A percentile compares a stretch with the other conserved stretches of the same genome.
Evolutionary conservation across 805 yeast species (phyloP).

Genomic region (Candida maltosa): DNA sequence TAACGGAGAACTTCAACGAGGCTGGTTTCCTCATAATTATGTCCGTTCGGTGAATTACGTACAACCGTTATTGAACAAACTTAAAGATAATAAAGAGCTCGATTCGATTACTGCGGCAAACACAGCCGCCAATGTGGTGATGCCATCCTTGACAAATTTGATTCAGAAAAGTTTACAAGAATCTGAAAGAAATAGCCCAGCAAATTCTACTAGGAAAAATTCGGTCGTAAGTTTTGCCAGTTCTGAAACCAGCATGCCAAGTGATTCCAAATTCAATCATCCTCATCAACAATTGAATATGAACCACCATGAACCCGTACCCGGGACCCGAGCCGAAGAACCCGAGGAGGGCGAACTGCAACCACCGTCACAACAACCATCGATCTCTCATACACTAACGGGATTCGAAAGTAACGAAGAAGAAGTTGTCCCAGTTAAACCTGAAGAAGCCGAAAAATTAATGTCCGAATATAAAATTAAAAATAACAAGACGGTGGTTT

Average conservation of each 20-base stretch:
- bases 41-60: constrained; percentile 46
- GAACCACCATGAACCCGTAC: neutral
- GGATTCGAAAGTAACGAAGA: constrained; percentile 7
- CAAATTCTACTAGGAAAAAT: constrained; percentile 41
- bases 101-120: constrained; percentile 44
- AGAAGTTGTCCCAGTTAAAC: constrained; percentile 8
- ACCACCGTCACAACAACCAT: constrained; percentile 7
- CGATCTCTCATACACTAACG: constrained; percentile 13
- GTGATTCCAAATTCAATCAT: constrained; percentile 15
- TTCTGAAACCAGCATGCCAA: constrained; percentile 32
- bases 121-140: constrained; percentile 44
- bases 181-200: constrained; percentile 27
- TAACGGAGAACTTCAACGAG: constrained; percentile 49
- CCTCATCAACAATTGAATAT: constrained; percentile 5
- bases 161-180: constrained; percentile 35
- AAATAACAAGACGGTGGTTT: constrained; percentile 26
- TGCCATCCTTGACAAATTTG: constrained; percentile 37
- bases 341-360: constrained; percentile 3
- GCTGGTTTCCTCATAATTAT: constrained; percentile 82
- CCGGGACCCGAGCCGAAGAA: too few relatives aligned
- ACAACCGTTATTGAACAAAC: constrained; percentile 36
- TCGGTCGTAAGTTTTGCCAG: constrained; percentile 50
- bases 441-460: constrained; percentile 28
- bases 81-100: constrained; percentile 36
- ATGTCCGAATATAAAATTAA: constrained; percentile 18